A percentile compares a stretch with the other conserved stretches of the same genome.
Conservation (phyloP, 208 protist genomes). For the Leishmania lainsoni region DNA sequence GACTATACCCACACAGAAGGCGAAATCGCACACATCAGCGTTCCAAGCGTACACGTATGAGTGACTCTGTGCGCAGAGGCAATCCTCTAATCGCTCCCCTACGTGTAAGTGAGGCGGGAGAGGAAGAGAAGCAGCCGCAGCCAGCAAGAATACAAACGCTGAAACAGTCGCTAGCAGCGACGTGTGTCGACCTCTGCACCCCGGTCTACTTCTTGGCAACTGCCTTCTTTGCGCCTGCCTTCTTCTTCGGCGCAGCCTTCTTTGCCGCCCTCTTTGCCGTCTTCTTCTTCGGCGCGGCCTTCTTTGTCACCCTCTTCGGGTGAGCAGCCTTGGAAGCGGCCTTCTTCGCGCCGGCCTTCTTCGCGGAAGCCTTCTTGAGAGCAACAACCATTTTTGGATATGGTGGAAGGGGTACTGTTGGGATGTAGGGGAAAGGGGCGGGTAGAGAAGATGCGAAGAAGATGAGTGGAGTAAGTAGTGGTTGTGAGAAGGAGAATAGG, state of each 20-base stretch:
- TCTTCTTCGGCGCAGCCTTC: slow-evolving; percentile 27
- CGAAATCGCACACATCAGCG: neutral
- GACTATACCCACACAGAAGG: slow-evolving; percentile 9
- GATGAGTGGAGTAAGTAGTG: neutral
- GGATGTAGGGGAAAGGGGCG: neutral
- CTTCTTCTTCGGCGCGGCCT: slow-evolving; percentile 35
- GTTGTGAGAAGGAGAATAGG: neutral
- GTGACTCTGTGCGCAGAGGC: neutral
- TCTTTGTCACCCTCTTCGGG: slow-evolving; percentile 28
- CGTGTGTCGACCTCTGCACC: neutral
- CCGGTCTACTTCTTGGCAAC: slow-evolving; percentile 15
- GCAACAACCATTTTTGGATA: slow-evolving; percentile 7
- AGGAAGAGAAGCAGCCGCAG: slow-evolving; percentile 4
- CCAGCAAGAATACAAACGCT: neutral
- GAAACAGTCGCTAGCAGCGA: neutral
- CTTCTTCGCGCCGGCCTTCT: slow-evolving; percentile 23
- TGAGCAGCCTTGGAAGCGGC: slow-evolving; percentile 26
- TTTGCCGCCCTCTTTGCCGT: slow-evolving; percentile 17
- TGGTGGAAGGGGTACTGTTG: neutral
- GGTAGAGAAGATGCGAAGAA: neutral
- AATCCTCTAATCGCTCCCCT: neutral
- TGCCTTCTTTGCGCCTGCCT: neutral
- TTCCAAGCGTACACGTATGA: neutral
- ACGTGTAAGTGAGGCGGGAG: neutral
- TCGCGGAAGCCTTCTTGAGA: slow-evolving; percentile 31